These are phyloP conservation scores for Corymbia calophylla DNA, from an alignment of 441 rosid genomes.

Conservation along the genomic window DNA sequence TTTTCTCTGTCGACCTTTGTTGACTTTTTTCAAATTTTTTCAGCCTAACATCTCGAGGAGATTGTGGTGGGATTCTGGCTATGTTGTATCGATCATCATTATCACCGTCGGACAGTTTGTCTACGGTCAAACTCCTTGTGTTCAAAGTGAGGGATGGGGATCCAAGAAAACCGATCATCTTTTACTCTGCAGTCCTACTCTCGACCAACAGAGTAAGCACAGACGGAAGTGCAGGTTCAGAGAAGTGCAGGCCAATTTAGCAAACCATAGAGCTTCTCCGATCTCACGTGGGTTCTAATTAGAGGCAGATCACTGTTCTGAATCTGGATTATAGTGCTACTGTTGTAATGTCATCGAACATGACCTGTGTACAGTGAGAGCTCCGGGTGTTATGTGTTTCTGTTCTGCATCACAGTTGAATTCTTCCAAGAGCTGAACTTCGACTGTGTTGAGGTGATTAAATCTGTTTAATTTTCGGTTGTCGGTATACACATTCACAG, in stretches of 20 bases:
- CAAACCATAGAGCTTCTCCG: background rate
- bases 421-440: background rate
- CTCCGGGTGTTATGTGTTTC: background rate
- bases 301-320: background rate
- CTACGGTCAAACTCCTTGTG: background rate
- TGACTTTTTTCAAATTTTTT: background rate
- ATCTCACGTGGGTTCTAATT: background rate
- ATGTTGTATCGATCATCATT: background rate
- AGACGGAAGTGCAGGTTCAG: background rate
- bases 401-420: background rate
- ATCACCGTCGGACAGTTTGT: background rate
- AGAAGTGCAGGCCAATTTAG: background rate
- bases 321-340: background rate
- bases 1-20: background rate
- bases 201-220: background rate
- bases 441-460: background rate
- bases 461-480: background rate
- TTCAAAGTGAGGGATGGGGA: background rate
- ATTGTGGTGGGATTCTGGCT: background rate
- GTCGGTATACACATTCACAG: background rate
- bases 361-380: background rate
- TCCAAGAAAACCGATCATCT: background rate
- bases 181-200: background rate
- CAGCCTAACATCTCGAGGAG: background rate
- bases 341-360: background rate